Conservation (phyloP, 148 eudicot species). For the Silene uniflora region DNA sequence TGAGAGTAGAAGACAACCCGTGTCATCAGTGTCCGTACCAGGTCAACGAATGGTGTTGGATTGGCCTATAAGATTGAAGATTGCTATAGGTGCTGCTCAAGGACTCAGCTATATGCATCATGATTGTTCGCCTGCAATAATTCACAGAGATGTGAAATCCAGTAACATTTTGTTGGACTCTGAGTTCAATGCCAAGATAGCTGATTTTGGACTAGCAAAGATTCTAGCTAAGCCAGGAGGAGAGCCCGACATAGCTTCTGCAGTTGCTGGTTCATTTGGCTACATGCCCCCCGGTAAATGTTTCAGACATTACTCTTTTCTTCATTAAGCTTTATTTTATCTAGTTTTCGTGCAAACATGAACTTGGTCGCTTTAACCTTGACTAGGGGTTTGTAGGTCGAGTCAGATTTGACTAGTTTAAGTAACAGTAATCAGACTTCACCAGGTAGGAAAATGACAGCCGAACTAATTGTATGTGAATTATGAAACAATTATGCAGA, state of each 20-base stretch:
- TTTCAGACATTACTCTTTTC: neutral
- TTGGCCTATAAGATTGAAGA: constrained; percentile 58
- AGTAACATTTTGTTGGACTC: constrained; percentile 71
- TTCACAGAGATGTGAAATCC: constrained; percentile 70
- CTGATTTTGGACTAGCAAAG: constrained; percentile 72
- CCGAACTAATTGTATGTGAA: too few species aligned
- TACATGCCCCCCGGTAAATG: constrained; percentile 63
- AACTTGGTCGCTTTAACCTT: too few species aligned
- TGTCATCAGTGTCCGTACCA: neutral
- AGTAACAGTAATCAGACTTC: too few species aligned
- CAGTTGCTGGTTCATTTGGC: constrained; percentile 71
- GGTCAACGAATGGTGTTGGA: constrained; percentile 28
- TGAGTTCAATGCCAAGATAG: constrained; percentile 55
- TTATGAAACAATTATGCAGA: constrained; percentile 32
- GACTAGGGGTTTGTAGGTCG: too few species aligned
- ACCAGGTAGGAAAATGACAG: too few species aligned
- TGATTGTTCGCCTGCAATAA: constrained; percentile 57
- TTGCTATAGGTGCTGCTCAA: constrained; percentile 68
- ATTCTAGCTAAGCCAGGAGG: constrained; percentile 42
- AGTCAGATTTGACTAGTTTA: too few species aligned
- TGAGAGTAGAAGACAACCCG: constrained; percentile 18
- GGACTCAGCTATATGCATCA: constrained; percentile 75
- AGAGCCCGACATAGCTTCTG: constrained; percentile 50
- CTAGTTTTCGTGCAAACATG: too few species aligned
- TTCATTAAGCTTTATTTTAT: too few species aligned